Evolutionary conservation across 1,284 basidiomycete species (phyloP).

Genomic region (Microbotryomycetes sp.): DNA sequence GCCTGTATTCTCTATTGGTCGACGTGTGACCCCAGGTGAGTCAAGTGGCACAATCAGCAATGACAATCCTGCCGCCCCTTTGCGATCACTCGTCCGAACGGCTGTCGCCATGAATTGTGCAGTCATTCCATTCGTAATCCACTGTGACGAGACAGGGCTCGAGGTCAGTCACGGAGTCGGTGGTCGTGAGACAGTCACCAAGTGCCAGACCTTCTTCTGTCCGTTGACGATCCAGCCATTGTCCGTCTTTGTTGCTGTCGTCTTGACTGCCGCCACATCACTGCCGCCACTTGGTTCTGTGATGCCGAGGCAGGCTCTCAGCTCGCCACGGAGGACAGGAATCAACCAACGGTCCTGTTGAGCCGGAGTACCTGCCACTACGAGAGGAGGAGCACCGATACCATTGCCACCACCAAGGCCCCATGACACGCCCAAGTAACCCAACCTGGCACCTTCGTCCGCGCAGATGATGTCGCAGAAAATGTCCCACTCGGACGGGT

Average conservation of each 20-base stretch:
- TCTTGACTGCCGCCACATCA: conserved; percentile 23
- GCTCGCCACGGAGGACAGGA: background rate
- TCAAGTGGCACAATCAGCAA: conserved; percentile 38
- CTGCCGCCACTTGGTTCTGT: conserved; percentile 3
- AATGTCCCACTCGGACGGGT: background rate
- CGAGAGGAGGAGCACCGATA: background rate
- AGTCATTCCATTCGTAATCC: conserved; percentile 19
- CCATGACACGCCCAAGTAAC: background rate
- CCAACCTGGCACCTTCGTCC: background rate
- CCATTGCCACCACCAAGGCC: background rate
- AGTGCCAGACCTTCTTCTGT: too few species aligned
- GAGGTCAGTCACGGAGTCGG: too few species aligned
- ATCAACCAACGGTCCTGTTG: background rate
- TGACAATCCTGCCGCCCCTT: conserved; percentile 9
- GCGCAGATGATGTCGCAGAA: background rate
- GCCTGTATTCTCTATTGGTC: conserved; percentile 26
- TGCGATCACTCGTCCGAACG: conserved; percentile 17
- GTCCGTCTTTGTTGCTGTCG: conserved; percentile 8
- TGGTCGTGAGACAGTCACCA: too few species aligned
- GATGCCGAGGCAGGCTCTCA: conserved; percentile 1
- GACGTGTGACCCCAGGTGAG: conserved; percentile 29
- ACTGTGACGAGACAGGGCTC: too few species aligned
- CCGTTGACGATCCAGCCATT: background rate
- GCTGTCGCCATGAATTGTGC: conserved; percentile 25
- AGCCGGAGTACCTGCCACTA: background rate